These are phyloP conservation scores for Castanea mollissima DNA, from an alignment of 306 rosid species.

Conservation along the genomic window DNA sequence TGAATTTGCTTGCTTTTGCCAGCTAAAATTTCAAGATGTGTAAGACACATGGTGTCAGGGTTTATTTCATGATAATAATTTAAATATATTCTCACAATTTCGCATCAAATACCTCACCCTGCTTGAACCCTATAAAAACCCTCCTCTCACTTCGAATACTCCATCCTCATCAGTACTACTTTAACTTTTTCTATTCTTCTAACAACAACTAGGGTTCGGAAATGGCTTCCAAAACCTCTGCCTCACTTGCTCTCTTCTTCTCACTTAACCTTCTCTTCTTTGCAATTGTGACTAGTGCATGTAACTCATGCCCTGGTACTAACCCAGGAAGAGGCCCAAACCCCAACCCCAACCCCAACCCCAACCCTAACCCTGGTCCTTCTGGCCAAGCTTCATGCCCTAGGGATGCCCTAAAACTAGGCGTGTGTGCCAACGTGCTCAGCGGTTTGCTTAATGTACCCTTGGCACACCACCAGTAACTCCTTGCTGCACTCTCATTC, in stretches of 20 bases:
- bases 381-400: slow-evolving; percentile 41
- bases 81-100: background rate
- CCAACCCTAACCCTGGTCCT: background rate
- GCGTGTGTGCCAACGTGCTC: slow-evolving; percentile 60
- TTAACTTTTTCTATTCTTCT: background rate
- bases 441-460: slow-evolving; percentile 47
- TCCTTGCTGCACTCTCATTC: slow-evolving; percentile 64
- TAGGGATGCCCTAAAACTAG: slow-evolving; percentile 56
- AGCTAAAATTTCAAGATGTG: slow-evolving; percentile 36
- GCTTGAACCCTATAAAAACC: slow-evolving; percentile 37
- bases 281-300: slow-evolving; percentile 46
- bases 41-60: slow-evolving; percentile 25
- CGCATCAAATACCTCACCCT: background rate
- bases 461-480: slow-evolving; percentile 55
- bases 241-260: slow-evolving; percentile 66
- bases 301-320: slow-evolving; percentile 32
- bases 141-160: slow-evolving; percentile 4
- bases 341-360: slow-evolving; percentile 20
- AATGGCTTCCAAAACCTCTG: slow-evolving; percentile 59
- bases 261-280: slow-evolving; percentile 69
- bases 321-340: slow-evolving; percentile 1
- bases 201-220: slow-evolving; percentile 6
- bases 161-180: background rate
- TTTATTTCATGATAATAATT: background rate
- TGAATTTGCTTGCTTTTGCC: slow-evolving; percentile 29